Evolutionary conservation across 352 stramenopile species (phyloP), one percentile per base, ranked within the genome.

Genomic region (Phytophthora nicotianae): DNA sequence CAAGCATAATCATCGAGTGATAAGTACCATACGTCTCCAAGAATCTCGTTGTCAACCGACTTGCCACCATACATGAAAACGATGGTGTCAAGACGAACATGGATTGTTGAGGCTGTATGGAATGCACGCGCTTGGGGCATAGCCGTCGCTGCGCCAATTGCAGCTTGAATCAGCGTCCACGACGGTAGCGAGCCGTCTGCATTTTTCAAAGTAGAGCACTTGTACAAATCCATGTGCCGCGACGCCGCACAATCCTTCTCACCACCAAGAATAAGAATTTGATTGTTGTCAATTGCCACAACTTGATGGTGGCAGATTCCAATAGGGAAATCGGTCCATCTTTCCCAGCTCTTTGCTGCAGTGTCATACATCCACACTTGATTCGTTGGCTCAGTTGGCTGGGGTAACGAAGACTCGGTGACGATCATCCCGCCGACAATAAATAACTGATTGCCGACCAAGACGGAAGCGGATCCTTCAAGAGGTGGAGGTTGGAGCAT

Each of bases 201-300:
- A 35, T 83, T 79, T 55, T 70, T 79, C 5, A 55, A 17, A 0
- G 75, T 89, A 5, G 84, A 81, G 24, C 83, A 93, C 51, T 82
- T 91, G 62, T 95, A 96, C 42, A 95, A 48, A 56, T 96, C 85
- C 80, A 96, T 91, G 43, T 96, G 88, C 1, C 88, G 72, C 6
- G 88, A 96, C 1, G 86, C 77, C 9, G 81, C 66, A 37, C 73
- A 81, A 41, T 79, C 81, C 33, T 73, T 88, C 47, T 96, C 88
- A 5, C 88, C 88, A 27, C 88, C 88, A 48, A 96, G 72, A n/a
- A 95, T 86, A 26, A 96, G 57, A 49, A 96, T 83, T 19, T 89
- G 78, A 47, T 74, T 73, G 20, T 92, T 83, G 49, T 88, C 81
- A 43, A 96, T 72, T 5, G 68, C 50, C 33, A 96, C 79, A 45